phyloP scores from a whole-genome alignment of 2,329 filamentous ascomycete genomes.

The Chaetomiaceae sp. region DNA sequence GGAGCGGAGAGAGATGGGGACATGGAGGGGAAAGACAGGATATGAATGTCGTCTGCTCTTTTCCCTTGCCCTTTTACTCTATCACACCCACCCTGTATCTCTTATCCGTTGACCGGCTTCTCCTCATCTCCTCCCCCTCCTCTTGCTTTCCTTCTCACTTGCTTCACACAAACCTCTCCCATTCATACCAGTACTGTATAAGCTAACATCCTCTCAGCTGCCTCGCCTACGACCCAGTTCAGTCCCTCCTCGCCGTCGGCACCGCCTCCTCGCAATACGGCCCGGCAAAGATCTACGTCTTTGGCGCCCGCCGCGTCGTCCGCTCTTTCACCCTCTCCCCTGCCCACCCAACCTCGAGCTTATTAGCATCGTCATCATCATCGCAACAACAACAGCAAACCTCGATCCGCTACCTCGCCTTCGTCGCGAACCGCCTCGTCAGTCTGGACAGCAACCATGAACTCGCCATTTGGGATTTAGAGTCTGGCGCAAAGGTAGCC shows the following conservation, averaged over 20 bases:
- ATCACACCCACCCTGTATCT: too few relatives aligned
- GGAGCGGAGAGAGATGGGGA: too few relatives aligned
- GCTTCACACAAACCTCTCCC: too few relatives aligned
- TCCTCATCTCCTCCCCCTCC: too few relatives aligned
- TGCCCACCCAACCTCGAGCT: conserved; percentile 26
- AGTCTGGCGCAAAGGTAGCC: conserved; percentile 60
- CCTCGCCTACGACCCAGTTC: conserved; percentile 86
- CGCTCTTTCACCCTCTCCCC: conserved; percentile 53
- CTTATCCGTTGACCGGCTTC: too few relatives aligned
- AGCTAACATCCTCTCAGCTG: conserved; percentile 48
- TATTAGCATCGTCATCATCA: conserved; percentile 49
- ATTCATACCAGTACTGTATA: too few relatives aligned
- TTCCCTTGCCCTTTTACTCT: too few relatives aligned
- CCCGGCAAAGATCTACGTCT: conserved; percentile 80
- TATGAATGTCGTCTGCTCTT: too few relatives aligned
- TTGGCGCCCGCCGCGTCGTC: conserved; percentile 80
- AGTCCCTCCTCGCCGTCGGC: conserved; percentile 87
- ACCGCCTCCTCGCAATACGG: conserved; percentile 85
- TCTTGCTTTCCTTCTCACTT: too few relatives aligned
- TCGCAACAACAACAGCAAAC: conserved; percentile 51
- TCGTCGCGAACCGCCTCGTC: conserved; percentile 80
- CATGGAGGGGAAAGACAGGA: too few relatives aligned
- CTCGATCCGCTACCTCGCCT: conserved; percentile 74
- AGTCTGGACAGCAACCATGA: conserved; percentile 85
- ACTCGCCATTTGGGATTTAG: conserved; percentile 75